Percentiles rank a stretch among this genome's conserved stretches.
phyloP scores from a whole-genome alignment of 352 stramenopile genomes.

The Phytophthora podocarpi region DNA sequence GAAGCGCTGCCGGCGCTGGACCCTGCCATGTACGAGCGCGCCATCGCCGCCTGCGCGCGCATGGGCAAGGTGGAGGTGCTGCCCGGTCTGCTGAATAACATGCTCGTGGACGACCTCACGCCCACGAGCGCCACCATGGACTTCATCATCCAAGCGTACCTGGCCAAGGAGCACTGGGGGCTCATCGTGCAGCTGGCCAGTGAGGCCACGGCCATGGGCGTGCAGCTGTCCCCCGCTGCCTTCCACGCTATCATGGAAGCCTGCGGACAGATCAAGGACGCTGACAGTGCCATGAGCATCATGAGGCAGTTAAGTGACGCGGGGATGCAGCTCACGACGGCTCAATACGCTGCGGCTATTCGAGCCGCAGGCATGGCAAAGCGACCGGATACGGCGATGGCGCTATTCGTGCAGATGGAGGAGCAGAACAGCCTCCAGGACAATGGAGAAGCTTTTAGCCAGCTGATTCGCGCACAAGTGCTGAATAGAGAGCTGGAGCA shows the following conservation, averaged over 20 bases:
- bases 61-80: constrained; percentile 85
- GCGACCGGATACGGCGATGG: constrained; percentile 55
- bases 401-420: constrained; percentile 73
- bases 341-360: constrained; percentile 64
- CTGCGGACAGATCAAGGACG: constrained; percentile 66
- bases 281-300: constrained; percentile 52
- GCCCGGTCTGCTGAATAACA: constrained; percentile 75
- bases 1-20: constrained; percentile 57
- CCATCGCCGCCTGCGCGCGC: constrained; percentile 78
- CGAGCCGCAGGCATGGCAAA: constrained; percentile 68
- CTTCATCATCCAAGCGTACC: constrained; percentile 80
- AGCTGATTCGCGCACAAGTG: constrained; percentile 82
- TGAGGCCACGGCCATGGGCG: constrained; percentile 46
- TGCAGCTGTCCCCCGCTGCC: constrained; percentile 66
- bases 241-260: constrained; percentile 79
- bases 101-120: constrained; percentile 69
- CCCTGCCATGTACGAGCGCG: constrained; percentile 76
- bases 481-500: constrained; percentile 66
- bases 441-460: constrained; percentile 59
- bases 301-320: constrained; percentile 45
- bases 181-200: constrained; percentile 59
- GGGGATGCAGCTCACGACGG: constrained; percentile 31
- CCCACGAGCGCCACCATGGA: constrained; percentile 75
- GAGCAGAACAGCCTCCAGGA: constrained; percentile 48
- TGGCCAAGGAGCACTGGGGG: constrained; percentile 70